Base-by-base conservation (phyloP, 495 filamentous ascomycete genomes). In the Pseudoneurospora amorphoporcata region DNA sequence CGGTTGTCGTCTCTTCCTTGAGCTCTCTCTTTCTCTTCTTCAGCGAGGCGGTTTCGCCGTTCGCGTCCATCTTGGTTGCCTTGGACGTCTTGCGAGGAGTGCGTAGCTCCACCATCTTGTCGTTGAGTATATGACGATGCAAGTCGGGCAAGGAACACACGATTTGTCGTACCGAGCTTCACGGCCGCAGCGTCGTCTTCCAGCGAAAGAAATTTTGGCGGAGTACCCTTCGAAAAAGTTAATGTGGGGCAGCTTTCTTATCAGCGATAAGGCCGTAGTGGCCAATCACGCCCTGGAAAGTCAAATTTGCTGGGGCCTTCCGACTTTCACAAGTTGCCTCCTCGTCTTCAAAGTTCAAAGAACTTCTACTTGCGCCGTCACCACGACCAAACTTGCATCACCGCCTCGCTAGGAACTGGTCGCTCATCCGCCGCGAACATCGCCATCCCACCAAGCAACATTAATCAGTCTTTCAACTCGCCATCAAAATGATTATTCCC, bases 401-500 rank as follows among this genome's bases (percentile, higher is more conserved):
- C 53, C 53, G 29, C 17, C 29, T 65, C 53, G 53, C 53, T 23
- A 35, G 19, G 35, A 65, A 35, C 53, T 8, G 53, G 53, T 65
- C 53, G 29, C 53, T 16, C 53, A 65, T 32, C 53, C 14, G 53
- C 53, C 29, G 23, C 29, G 3, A 35, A 65, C 29, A 65, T 65
- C 29, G 12, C 53, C 14, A 65, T 65, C 29, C 14, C 29, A 29
- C 12, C 29, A 65, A 65, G 16, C 29, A 65, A 17, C 14, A 17
- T 35, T 65, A 2, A 8, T 17, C 32, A 65, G 69, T 29, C 14
- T 19, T 58, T 70, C n/a, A 12, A 71, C 58, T 10, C 43, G 16
- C 37, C 65, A 70, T 65, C 83, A 88, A 82, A 68, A 99, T 99
- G 95, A 99, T 99, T 81, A 98, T 99, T 77, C 95, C 95, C 2